phyloP scores from a whole-genome alignment of 768 basidiomycete species.

The Gloeopeniophorella convolvens region DNA sequence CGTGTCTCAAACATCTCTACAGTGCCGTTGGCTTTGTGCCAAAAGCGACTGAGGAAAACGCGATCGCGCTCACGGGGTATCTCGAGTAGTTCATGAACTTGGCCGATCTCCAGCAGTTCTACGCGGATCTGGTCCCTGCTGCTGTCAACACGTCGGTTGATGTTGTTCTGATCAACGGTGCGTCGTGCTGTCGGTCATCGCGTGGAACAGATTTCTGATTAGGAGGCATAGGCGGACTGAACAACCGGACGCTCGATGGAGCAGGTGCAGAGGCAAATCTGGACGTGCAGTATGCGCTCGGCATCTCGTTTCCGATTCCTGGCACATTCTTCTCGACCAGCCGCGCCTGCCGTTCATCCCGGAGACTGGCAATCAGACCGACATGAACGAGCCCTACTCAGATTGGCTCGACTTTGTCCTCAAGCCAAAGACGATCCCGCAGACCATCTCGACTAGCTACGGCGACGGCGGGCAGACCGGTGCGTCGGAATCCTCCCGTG shows the following conservation, averaged over 20 bases:
- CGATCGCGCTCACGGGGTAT: conserved; percentile 32
- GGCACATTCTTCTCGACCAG: conserved; percentile 56
- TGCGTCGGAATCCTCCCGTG: conserved; percentile 25
- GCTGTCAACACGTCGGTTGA: conserved; percentile 41
- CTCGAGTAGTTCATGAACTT: conserved; percentile 30
- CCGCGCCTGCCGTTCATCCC: conserved; percentile 55
- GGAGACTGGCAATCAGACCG: conserved; percentile 33
- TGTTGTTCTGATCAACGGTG: conserved; percentile 51
- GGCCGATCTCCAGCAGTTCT: conserved; percentile 30
- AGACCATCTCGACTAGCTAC: conserved; percentile 66
- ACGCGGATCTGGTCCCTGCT: conserved; percentile 25
- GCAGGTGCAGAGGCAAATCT: conserved; percentile 63
- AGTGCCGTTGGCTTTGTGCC: conserved; percentile 28
- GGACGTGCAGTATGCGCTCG: conserved; percentile 63
- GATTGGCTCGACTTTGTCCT: conserved; percentile 61
- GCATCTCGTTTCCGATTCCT: conserved; percentile 55
- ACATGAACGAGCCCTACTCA: conserved; percentile 46
- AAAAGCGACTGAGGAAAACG: conserved; percentile 23
- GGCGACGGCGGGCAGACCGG: conserved; percentile 68
- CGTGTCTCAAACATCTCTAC: conserved; percentile 32
- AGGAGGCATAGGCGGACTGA: conserved; percentile 39
- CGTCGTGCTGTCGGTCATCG: neutral
- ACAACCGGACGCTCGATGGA: conserved; percentile 45
- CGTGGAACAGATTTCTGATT: neutral
- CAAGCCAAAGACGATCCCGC: conserved; percentile 39